Percentiles rank a stretch among this genome's conserved stretches.
These are phyloP conservation scores for Ceratobasidium sp. DNA, from an alignment of 1,284 basidiomycete genomes.

Conservation along the genomic window DNA sequence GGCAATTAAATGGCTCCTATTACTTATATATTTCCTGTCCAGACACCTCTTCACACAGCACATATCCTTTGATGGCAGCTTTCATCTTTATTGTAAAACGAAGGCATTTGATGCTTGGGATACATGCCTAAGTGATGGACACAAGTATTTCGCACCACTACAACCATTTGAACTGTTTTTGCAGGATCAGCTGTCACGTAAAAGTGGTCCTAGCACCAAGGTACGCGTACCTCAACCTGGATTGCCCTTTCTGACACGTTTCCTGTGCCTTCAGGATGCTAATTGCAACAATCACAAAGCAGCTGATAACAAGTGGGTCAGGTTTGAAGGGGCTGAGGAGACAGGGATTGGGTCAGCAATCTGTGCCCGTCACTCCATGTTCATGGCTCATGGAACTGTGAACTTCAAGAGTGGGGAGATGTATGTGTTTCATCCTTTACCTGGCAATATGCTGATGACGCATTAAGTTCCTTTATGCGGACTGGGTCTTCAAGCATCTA, in stretches of 20 bases:
- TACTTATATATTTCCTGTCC: too few relatives aligned
- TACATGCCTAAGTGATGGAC: background rate
- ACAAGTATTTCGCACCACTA: background rate
- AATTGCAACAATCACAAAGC: slow-evolving; percentile 26
- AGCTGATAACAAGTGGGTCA: background rate
- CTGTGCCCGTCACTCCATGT: background rate
- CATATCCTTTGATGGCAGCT: background rate
- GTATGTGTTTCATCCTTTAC: background rate
- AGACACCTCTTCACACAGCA: background rate
- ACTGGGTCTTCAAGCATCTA: background rate
- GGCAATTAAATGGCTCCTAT: too few relatives aligned
- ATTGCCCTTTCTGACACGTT: too few relatives aligned
- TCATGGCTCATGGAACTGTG: background rate
- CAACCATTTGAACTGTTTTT: background rate
- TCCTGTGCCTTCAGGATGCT: too few relatives aligned
- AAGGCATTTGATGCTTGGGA: background rate
- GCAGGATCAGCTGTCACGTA: too few relatives aligned
- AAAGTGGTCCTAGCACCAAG: too few relatives aligned
- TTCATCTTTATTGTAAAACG: background rate
- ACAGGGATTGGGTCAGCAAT: background rate
- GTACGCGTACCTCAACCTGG: too few relatives aligned
- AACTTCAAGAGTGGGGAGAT: background rate
- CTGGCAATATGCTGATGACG: too few relatives aligned
- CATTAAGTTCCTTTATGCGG: slow-evolving; percentile 10
- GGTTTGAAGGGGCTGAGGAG: background rate